Conservation (phyloP, 2,329 filamentous ascomycete genomes). For the Emergomyces africanus region DNA sequence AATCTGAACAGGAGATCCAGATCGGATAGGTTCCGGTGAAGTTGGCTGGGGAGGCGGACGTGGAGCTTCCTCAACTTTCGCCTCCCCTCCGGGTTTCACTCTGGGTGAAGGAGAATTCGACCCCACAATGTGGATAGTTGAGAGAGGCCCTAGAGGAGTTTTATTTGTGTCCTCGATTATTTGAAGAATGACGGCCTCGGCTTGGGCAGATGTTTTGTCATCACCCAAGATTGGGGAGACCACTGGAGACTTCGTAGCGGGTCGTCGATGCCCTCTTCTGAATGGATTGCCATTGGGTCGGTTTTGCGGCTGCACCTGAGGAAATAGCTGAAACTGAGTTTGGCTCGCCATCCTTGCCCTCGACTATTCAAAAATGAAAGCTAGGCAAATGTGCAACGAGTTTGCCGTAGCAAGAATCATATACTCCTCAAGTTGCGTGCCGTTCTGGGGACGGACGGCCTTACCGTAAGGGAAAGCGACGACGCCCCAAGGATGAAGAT, state of each 20-base stretch:
- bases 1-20: conserved; percentile 1
- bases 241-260: conserved; percentile 12
- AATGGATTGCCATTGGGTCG: conserved; percentile 23
- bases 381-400: not conserved
- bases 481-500: not conserved
- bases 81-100: conserved; percentile 2
- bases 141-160: conserved; percentile 17
- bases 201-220: conserved; percentile 14
- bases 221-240: conserved; percentile 20
- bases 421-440: not conserved
- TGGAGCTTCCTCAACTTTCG: conserved; percentile 8
- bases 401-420: not conserved
- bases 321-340: conserved; percentile 29
- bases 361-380: conserved; percentile 2
- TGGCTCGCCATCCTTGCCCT: conserved; percentile 5
- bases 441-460: not conserved
- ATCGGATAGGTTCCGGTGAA: conserved; percentile 5
- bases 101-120: conserved; percentile 9
- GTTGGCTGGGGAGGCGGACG: conserved; percentile 3
- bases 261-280: conserved; percentile 17
- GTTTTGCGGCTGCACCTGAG: conserved; percentile 21
- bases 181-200: conserved; percentile 26
- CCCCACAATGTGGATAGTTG: conserved; percentile 12
- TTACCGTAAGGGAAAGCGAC: not conserved
- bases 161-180: conserved; percentile 26